Base-by-base conservation (phyloP, 495 filamentous ascomycete species). In the Penicillium silybi region DNA sequence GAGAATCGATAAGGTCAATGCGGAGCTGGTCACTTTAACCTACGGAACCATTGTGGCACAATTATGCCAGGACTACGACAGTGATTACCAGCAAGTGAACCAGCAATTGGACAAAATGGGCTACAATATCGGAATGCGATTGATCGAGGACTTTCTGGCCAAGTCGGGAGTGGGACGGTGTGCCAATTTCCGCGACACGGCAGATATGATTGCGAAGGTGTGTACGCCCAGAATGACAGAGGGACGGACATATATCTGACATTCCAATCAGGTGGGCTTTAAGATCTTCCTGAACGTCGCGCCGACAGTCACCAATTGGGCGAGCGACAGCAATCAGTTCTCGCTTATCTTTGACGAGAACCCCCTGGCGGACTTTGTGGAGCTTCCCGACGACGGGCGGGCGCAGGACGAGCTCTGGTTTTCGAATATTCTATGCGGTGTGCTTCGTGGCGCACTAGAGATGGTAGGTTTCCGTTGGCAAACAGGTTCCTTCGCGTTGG, bases 211-310 rank as follows among this genome's bases (percentile, higher is more conserved):
- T 56, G 82, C 92, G 0, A 96, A 95, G 82, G 93, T 95, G 68
- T 22, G 71, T 51, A 18, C 17, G 43, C 18, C 6, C 26, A 19
- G 18, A 23, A 32, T 26, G 10, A 25, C 22, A 1, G 19, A 41
- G 22, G 29, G 10, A 11, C 29, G 13, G 1, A 4, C 29, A 13
- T 32, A 26, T 42, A 22, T 19, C 49, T 47, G 38, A 54, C 42
- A n/a, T 15, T 44, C 13, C 10, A 16, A 51, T 20, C 58, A 97
- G 92, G 86, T 97, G 54, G 93, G 93, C 48, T 98, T 98, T 74
- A 97, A 97, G 77, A 95, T 97, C 51, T 98, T 98, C 69, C 82
- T 98, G 48, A 98, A 98, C 60, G 89, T 97, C 58, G 91, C 91
- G n/a, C 93, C 93, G 3, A 88, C 86, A 4, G 85, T 97, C 58